Conservation (phyloP, 2,329 filamentous ascomycete species). For the Tolypocladium sp. region DNA sequence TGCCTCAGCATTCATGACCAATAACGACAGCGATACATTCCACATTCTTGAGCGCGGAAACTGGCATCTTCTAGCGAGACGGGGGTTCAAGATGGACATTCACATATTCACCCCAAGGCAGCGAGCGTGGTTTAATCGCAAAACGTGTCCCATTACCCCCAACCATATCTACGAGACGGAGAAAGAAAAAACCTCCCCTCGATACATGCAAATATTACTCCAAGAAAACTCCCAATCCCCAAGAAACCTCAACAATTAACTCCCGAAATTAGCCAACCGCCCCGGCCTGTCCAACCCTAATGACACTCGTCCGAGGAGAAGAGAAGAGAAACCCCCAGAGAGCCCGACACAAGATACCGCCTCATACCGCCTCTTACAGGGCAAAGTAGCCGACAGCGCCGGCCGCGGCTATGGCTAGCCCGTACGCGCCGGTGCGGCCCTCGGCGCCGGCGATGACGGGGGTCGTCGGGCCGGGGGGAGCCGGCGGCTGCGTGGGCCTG, state of each 20-base stretch:
- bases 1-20: neutral
- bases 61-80: neutral
- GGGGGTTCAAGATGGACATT: neutral
- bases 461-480: neutral
- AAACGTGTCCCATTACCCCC: neutral
- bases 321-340: neutral
- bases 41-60: neutral
- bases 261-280: neutral
- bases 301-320: neutral
- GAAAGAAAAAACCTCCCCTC: neutral
- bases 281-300: neutral
- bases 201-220: neutral
- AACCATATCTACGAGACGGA: neutral
- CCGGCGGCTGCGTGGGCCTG: neutral
- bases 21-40: neutral
- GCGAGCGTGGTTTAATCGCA: neutral
- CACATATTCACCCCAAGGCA: neutral
- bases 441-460: slow-evolving; percentile 9
- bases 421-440: slow-evolving; percentile 8
- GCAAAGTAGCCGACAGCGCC: slow-evolving; percentile 17
- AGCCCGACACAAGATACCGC: neutral
- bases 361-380: slow-evolving; percentile 21
- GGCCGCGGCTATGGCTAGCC: slow-evolving; percentile 15
- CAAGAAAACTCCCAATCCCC: neutral
- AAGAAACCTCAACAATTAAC: neutral